Base-by-base conservation (phyloP, 2,329 filamentous ascomycete species). In the Beauveria rudraprayagi region DNA sequence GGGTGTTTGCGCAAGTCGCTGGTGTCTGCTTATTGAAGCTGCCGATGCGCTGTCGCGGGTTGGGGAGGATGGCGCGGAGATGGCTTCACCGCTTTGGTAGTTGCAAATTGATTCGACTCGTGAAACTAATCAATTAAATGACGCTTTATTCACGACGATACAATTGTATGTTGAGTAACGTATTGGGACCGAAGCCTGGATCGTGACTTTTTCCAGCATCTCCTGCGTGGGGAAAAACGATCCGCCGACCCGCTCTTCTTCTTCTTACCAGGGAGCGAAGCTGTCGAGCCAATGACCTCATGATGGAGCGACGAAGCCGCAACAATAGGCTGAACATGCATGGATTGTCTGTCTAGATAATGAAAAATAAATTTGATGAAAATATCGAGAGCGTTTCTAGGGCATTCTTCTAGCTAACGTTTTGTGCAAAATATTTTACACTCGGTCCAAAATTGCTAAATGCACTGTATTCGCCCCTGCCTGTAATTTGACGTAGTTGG, bases 191-290 rank as follows among this genome's bases (percentile, higher is more conserved):
- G 17, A 19, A 7, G 6, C 5, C 11, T 19, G 19, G 26, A 57
- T 57, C 43, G 24, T 22, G 54, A 56, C 54, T 56, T 56, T 56
- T 55, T 28, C 14, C 24, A 9, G 19, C n/a, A 9, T 24, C n/a
- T 34, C 22, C 24, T 43, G 9, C 26, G 17, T 52, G 60, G 47
- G 60, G 60, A 61, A 61, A 61, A 61, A 56, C 26, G 44, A 61
- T 61, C 37, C 46, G 60, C 60, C 60, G 60, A 14, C 60, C 52
- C 53, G 53, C 53, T 56, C 30, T 37, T 16, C 9, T 19, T 22
- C 28, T 28, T 16, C 5, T 19, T 16, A 37, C 11, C 34, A 37
- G 11, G 34, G 34, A 37, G 30, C 34, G 34, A 37, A 37, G 34
- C 34, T 37, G 11, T 37, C 11, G 34, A 41, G 7, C 9, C 47